phyloP scores from a whole-genome alignment of 352 stramenopile species.

The Phytophthora gonapodyides region DNA sequence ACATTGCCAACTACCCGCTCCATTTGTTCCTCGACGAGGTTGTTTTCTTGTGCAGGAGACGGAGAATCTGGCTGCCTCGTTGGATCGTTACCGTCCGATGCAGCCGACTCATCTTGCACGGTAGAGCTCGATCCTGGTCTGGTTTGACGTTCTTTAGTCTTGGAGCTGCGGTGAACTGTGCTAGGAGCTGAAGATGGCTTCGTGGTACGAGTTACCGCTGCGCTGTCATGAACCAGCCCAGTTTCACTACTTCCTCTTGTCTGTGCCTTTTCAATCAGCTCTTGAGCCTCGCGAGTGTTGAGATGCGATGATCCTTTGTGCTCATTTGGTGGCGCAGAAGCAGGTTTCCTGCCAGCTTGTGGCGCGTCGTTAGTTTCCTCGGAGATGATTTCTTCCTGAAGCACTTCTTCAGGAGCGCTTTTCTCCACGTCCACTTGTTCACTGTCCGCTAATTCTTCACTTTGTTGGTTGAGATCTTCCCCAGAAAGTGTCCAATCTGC shows the following conservation, averaged over 20 bases:
- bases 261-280: too few relatives aligned
- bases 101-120: too few relatives aligned
- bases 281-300: too few relatives aligned
- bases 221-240: background rate
- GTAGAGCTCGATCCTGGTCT: background rate
- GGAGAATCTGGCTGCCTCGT: background rate
- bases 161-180: constrained; percentile 9
- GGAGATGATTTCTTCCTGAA: background rate
- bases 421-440: constrained; percentile 2
- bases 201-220: constrained; percentile 1
- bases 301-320: constrained; percentile 1
- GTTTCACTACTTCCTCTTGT: too few relatives aligned
- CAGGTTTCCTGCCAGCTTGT: constrained; percentile 5
- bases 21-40: constrained; percentile 15
- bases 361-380: background rate
- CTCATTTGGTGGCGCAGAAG: constrained; percentile 18
- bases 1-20: constrained; percentile 8
- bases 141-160: background rate
- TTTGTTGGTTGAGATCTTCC: background rate
- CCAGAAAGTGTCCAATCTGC: background rate
- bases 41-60: background rate
- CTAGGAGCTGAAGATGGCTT: constrained; percentile 32
- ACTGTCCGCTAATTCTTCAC: background rate
- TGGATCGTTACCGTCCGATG: background rate
- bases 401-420: background rate